Evolutionary conservation across 371 early-diverging fungal species (phyloP), one percentile per base, ranked within the genome.

Genomic region (Mortierella sp.): DNA sequence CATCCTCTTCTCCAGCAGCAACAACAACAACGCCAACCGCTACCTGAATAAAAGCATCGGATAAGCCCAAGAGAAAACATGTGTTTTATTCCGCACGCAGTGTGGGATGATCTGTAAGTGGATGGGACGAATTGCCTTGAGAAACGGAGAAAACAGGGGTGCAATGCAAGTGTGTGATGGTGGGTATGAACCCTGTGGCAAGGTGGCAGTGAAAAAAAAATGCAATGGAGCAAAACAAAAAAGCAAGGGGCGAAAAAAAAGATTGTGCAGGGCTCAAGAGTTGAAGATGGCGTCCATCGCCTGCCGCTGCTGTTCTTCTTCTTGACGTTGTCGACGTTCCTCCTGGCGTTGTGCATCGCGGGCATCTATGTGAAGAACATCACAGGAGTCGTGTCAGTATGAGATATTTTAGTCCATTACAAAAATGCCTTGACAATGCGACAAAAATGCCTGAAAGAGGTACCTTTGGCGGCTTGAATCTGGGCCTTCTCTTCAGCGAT

Each of bases 381-480:
- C 1, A 34, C 5, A 46, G 14, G 61, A 28, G 5, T 10, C 28
- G 19, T 37, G 11, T 67, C 5, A 51, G 37, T 34, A n/a, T 9
- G 19, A 5, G 24, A 11, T 24, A 43, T 40, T 19, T n/a, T 24
- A 40, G 43, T 6, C 6, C 2, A 2, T 40, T 40, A 40, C 43
- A 6, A 28, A 0, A 43, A 24, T 3, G 24, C 6, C 10, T 13
- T 16, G 14, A 21, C 5, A 69, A 2, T 24, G 6, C 10, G 6
- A 6, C 61, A 34, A 13, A 43, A 19, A 72, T 11, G 2, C 24
- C 3, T 14, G 1, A 0, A 55, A 34, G 4, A 53, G 46, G 6
- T 57, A 83, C 84, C 84, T 83, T 80, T 83, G 40, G 84, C 84
- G 0, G 84, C 84, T 44, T 83, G 80, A 21, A 83, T 78, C 50